Evolutionary conservation across 179 eudicot species (phyloP).

Genomic region (Beta macrorhiza): DNA sequence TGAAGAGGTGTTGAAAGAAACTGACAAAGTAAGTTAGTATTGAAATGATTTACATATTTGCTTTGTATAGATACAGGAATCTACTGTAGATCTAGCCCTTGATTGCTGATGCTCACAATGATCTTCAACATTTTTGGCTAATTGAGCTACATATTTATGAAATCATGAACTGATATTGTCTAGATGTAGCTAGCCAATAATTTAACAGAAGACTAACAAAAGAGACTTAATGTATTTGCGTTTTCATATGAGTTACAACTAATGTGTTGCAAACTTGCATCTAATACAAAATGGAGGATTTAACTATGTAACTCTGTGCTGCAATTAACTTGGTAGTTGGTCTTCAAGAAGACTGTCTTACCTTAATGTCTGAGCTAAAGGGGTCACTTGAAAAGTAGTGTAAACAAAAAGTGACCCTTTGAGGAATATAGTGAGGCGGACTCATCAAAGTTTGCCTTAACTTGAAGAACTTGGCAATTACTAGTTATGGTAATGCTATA

Average conservation of each 20-base stretch:
- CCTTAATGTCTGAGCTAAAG: too few species aligned
- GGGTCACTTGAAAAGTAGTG: too few species aligned
- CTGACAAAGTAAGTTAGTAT: constrained; percentile 66
- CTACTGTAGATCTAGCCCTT: neutral
- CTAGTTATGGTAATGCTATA: neutral
- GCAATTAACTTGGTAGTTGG: neutral
- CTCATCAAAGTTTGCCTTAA: neutral
- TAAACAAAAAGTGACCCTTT: too few species aligned
- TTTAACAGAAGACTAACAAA: neutral
- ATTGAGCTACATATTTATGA: neutral
- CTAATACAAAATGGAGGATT: too few species aligned
- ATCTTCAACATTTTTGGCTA: neutral
- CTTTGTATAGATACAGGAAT: constrained; percentile 11
- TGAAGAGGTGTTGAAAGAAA: constrained; percentile 63
- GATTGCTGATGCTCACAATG: neutral
- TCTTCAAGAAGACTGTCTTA: too few species aligned
- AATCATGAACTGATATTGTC: neutral
- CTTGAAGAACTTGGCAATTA: neutral
- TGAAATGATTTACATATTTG: neutral
- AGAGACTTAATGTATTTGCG: neutral
- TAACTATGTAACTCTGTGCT: neutral
- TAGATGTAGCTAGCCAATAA: neutral
- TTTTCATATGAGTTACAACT: too few species aligned
- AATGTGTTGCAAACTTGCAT: too few species aligned
- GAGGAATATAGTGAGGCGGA: too few species aligned